Evolutionary conservation across 2,329 filamentous ascomycete species (phyloP).

Genomic region (Fusarium sp.): DNA sequence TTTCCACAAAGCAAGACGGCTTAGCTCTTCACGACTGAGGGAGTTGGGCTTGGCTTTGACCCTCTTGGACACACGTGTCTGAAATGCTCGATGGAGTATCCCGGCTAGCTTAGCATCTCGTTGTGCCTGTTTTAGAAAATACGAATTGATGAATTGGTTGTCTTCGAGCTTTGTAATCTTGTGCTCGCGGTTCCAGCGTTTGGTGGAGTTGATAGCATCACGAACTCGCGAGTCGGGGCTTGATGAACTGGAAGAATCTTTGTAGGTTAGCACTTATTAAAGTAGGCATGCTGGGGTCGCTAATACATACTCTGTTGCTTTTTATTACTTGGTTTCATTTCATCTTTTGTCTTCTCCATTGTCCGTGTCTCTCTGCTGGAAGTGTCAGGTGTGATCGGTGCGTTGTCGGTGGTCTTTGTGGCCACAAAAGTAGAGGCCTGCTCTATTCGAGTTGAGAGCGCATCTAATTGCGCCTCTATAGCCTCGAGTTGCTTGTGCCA

Average conservation of each 20-base stretch:
- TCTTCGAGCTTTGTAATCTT: slow-evolving; percentile 52
- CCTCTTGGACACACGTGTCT: slow-evolving; percentile 40
- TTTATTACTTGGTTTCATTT: background rate
- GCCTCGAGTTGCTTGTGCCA: slow-evolving; percentile 44
- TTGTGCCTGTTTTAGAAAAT: slow-evolving; percentile 54
- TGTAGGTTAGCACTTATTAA: slow-evolving; percentile 4
- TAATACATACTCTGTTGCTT: slow-evolving; percentile 19
- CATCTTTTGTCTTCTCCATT: slow-evolving; percentile 5
- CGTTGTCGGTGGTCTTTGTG: slow-evolving; percentile 25
- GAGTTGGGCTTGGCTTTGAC: slow-evolving; percentile 29
- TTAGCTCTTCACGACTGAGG: slow-evolving; percentile 52
- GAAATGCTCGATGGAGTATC: slow-evolving; percentile 51
- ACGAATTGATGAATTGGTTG: slow-evolving; percentile 49
- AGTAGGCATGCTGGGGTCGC: background rate
- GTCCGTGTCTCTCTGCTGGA: slow-evolving; percentile 28
- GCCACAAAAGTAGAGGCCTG: slow-evolving; percentile 38
- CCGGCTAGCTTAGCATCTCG: slow-evolving; percentile 52
- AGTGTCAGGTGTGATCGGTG: background rate
- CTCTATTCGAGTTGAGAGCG: slow-evolving; percentile 42
- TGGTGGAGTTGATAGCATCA: slow-evolving; percentile 54
- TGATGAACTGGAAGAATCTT: slow-evolving; percentile 8
- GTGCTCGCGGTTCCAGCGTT: slow-evolving; percentile 56
- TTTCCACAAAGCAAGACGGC: slow-evolving; percentile 49
- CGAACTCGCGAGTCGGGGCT: slow-evolving; percentile 47
- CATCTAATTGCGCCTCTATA: slow-evolving; percentile 42